These are phyloP conservation scores for Phytopythium cucurbitacearum DNA, from an alignment of 352 stramenopile genomes.

Conservation along the genomic window DNA sequence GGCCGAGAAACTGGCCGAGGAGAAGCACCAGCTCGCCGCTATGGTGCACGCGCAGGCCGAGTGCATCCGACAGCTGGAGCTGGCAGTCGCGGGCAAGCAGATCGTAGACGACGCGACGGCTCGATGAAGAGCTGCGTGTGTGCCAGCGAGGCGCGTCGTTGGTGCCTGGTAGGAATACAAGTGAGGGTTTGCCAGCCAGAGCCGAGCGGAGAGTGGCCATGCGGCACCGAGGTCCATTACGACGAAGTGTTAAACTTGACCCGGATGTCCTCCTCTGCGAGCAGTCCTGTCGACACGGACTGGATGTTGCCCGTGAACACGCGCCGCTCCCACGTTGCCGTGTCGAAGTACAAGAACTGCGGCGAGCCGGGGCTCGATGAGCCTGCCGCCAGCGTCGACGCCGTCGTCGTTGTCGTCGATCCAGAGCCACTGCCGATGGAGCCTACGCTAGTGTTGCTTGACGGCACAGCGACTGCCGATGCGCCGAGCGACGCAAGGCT, in stretches of 20 bases:
- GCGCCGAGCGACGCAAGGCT: slow-evolving; percentile 7
- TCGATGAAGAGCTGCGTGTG: slow-evolving; percentile 1
- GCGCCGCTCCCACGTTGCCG: slow-evolving; percentile 92
- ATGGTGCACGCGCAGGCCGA: slow-evolving; percentile 32
- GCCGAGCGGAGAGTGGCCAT: too few relatives aligned
- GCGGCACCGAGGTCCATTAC: slow-evolving; percentile 41
- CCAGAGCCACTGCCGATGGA: slow-evolving; percentile 59
- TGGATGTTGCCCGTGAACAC: slow-evolving; percentile 91
- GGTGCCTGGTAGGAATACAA: too few relatives aligned
- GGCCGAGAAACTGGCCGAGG: slow-evolving; percentile 34
- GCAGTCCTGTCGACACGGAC: slow-evolving; percentile 82
- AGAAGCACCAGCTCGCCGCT: slow-evolving; percentile 41
- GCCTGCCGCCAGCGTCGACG: slow-evolving; percentile 4
- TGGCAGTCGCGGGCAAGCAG: slow-evolving; percentile 35
- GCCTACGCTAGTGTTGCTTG: slow-evolving; percentile 43
- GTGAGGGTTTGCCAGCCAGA: too few relatives aligned
- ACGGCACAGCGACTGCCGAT: slow-evolving; percentile 11
- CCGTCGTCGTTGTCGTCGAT: slow-evolving; percentile 3
- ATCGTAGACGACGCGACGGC: slow-evolving; percentile 21
- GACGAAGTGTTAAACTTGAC: slow-evolving; percentile 90
- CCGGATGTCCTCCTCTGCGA: slow-evolving; percentile 93
- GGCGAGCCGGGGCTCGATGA: slow-evolving; percentile 20
- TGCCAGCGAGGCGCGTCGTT: not conserved
- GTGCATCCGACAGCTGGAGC: slow-evolving; percentile 48
- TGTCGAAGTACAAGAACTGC: slow-evolving; percentile 96